Conservation (phyloP, 2,329 filamentous ascomycete species). For the Pestalotiopsis sp. region DNA sequence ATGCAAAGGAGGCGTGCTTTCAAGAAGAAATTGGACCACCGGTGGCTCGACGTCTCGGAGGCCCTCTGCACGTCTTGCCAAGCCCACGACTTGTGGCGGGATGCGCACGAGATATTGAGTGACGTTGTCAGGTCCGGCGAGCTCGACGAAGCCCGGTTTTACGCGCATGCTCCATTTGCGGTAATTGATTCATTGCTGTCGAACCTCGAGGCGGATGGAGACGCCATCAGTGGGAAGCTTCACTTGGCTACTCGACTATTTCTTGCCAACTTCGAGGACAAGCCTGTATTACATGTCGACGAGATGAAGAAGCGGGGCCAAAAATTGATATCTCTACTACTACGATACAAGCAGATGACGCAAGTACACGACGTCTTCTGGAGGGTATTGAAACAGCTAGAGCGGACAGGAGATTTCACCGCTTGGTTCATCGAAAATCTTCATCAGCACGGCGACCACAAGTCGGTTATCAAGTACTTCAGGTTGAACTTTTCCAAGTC, state of each 20-base stretch:
- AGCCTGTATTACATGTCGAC: slow-evolving; percentile 11
- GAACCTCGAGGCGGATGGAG: slow-evolving; percentile 19
- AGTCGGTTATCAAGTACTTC: slow-evolving; percentile 36
- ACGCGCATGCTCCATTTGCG: slow-evolving; percentile 35
- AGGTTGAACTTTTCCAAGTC: slow-evolving; percentile 32
- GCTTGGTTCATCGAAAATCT: slow-evolving; percentile 35
- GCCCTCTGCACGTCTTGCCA: slow-evolving; percentile 37
- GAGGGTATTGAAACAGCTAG: slow-evolving; percentile 29
- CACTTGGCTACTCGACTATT: slow-evolving; percentile 33
- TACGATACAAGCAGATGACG: slow-evolving; percentile 23
- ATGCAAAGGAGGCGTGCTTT: slow-evolving; percentile 13
- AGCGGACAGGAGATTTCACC: slow-evolving; percentile 26
- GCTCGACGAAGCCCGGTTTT: slow-evolving; percentile 36
- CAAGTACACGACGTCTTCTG: slow-evolving; percentile 32
- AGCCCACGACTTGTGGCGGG: slow-evolving; percentile 28
- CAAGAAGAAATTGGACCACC: slow-evolving; percentile 14
- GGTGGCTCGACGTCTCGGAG: slow-evolving; percentile 29
- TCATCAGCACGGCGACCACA: slow-evolving; percentile 30
- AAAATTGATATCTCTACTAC: slow-evolving; percentile 30
- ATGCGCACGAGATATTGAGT: slow-evolving; percentile 34
- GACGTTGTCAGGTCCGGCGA: slow-evolving; percentile 26
- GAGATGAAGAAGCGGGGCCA: slow-evolving; percentile 26
- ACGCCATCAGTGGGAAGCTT: slow-evolving; percentile 17
- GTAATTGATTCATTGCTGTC: slow-evolving; percentile 32
- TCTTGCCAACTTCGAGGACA: slow-evolving; percentile 30